Evolutionary conservation across 2,329 filamentous ascomycete species (phyloP).

Genomic region (Fusarium floridanum): DNA sequence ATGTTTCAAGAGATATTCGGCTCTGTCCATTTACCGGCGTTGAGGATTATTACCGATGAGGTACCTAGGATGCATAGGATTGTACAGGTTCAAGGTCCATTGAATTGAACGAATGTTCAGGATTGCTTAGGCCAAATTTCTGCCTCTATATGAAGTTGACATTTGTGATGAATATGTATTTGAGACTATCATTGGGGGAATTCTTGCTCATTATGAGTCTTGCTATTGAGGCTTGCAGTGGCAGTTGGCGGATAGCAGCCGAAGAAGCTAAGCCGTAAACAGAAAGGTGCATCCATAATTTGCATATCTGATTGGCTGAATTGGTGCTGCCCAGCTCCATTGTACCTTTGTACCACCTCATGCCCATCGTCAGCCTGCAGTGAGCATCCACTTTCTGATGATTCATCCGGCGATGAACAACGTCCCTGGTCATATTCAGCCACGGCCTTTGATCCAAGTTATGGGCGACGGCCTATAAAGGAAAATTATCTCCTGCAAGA

Average conservation of each 20-base stretch:
- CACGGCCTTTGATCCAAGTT: constrained; percentile 11
- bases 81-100: constrained; percentile 7
- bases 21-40: constrained; percentile 36
- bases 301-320: constrained; percentile 19
- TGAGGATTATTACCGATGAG: constrained; percentile 20
- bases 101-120: background rate
- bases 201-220: background rate
- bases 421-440: constrained; percentile 13
- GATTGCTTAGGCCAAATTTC: background rate
- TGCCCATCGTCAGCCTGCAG: constrained; percentile 31
- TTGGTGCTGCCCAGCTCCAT: background rate
- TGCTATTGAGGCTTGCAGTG: background rate
- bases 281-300: background rate
- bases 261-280: background rate
- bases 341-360: constrained; percentile 21
- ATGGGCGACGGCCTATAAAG: constrained; percentile 19
- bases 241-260: background rate
- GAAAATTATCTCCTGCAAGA: background rate
- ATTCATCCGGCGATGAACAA: constrained; percentile 56
- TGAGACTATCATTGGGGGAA: background rate
- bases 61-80: constrained; percentile 22
- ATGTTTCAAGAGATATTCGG: constrained; percentile 29
- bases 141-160: background rate
- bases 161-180: background rate
- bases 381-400: constrained; percentile 51